Percentiles rank a stretch among this genome's conserved stretches.
Evolutionary conservation across 2,329 filamentous ascomycete species (phyloP).

Genomic region (Xylariaceae sp.): DNA sequence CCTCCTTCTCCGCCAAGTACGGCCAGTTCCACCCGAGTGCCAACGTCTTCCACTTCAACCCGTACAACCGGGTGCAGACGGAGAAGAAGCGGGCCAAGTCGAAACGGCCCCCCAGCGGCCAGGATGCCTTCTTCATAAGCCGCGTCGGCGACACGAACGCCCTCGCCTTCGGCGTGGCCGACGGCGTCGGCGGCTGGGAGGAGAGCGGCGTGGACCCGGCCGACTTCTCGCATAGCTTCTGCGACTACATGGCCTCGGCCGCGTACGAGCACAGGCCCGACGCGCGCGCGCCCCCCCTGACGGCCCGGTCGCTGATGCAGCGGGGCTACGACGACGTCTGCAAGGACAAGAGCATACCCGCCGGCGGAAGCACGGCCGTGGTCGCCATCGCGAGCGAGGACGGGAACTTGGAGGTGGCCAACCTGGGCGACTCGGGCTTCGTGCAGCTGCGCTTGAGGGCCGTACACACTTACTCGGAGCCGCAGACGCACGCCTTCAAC

Average conservation of each 20-base stretch:
- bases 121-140: constrained; percentile 93
- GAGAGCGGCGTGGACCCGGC: constrained; percentile 89
- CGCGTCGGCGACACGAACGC: constrained; percentile 64
- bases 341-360: constrained; percentile 62
- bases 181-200: constrained; percentile 93
- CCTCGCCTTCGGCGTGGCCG: constrained; percentile 81
- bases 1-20: constrained; percentile 69
- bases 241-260: constrained; percentile 81
- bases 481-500: constrained; percentile 96
- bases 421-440: constrained; percentile 92
- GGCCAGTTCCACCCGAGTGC: constrained; percentile 58
- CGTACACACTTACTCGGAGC: constrained; percentile 72
- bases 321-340: constrained; percentile 77
- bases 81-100: constrained; percentile 45
- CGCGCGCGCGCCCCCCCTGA: constrained; percentile 31
- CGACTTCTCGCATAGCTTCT: constrained; percentile 90
- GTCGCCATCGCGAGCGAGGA: constrained; percentile 69
- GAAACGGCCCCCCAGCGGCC: constrained; percentile 69
- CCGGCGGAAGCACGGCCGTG: constrained; percentile 87
- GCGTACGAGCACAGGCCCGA: constrained; percentile 49
- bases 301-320: constrained; percentile 68
- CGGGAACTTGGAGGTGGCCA: constrained; percentile 78
- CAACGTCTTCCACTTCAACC: constrained; percentile 67
- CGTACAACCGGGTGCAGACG: constrained; percentile 50
- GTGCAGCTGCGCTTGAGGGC: constrained; percentile 79